Percentiles rank a stretch among this genome's conserved stretches.
Evolutionary conservation across 345 rosid genomes (phyloP).

Genomic region (Bruguiera gymnorhiza): DNA sequence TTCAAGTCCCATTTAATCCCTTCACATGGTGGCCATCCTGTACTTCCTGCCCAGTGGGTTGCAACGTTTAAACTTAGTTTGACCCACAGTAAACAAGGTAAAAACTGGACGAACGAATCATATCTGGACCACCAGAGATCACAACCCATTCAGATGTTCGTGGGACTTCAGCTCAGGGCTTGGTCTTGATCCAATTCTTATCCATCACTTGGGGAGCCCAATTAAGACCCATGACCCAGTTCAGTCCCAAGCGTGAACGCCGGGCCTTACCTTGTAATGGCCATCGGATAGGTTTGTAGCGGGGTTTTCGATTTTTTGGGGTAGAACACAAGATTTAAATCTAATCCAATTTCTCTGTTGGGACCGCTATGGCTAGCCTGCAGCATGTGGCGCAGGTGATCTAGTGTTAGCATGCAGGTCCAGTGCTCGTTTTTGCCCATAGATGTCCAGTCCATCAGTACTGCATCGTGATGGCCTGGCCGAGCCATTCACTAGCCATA

Average conservation of each 20-base stretch:
- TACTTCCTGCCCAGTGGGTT: conserved; percentile 12
- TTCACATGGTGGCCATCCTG: conserved; percentile 19
- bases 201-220: too few relatives aligned
- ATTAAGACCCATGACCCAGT: too few relatives aligned
- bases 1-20: neutral
- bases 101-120: neutral
- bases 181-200: too few relatives aligned
- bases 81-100: neutral
- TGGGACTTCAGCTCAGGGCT: too few relatives aligned
- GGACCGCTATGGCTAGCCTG: neutral
- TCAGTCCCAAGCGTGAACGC: too few relatives aligned
- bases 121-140: too few relatives aligned
- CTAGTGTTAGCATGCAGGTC: too few relatives aligned
- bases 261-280: too few relatives aligned
- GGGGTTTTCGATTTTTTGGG: neutral
- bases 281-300: neutral
- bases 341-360: neutral
- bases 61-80: neutral
- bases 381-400: too few relatives aligned
- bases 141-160: too few relatives aligned
- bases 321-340: neutral
- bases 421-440: too few relatives aligned
- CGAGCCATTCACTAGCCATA: neutral
- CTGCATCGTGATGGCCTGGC: neutral
- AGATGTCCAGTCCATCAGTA: too few relatives aligned